Evolutionary conservation across 768 basidiomycete species (phyloP), one percentile per base, ranked within the genome.

Genomic region (Boletus sp.): DNA sequence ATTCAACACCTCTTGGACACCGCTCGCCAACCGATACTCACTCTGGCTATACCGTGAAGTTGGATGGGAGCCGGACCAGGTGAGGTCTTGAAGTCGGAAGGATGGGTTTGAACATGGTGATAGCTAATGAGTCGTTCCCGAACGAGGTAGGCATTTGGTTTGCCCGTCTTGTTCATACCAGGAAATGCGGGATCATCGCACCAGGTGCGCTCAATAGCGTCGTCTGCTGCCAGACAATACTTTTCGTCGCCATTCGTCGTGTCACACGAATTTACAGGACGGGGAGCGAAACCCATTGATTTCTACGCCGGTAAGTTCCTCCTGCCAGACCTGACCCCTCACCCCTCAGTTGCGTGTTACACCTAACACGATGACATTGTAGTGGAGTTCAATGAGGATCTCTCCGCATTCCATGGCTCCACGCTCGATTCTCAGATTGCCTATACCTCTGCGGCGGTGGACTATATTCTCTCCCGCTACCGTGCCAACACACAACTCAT

Each of bases 321-420:
- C 33, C 25, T 9, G 42, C 9, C 32, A 1, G 23, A 21, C 13
- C 7, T 2, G 35, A 21, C 23, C 11, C 39, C 23, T 23, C 23
- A 23, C n/a, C n/a, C n/a, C 9, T 23, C 8, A 2, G 7, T 33
- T 47, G 23, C 34, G 27, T 32, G 30, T 32, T n/a, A n/a, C 25
- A 3, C 34, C 41, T 51, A 10, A 51, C 39, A 37, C 35, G 4
- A 47, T 23, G 30, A 25, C 17, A 4, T 27, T 23, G 35, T 21
- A 62, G 93, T 93, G 63, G 95, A 98, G 66, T 95, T 93, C 76
- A 97, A 98, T 64, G 97, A 98, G 71, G 97, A 98, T 63, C 82
- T 98, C 33, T 94, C 93, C 9, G 97, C 97, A 0, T 90, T 98
- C 62, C 93, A 98, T 72, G 92, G 92, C 0, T 80, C 87, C 0